A percentile compares a stretch with the other conserved stretches of the same genome.
These are phyloP conservation scores for Verticillium tricorpus DNA, from an alignment of 2,329 filamentous ascomycete species.

Conservation along the genomic window DNA sequence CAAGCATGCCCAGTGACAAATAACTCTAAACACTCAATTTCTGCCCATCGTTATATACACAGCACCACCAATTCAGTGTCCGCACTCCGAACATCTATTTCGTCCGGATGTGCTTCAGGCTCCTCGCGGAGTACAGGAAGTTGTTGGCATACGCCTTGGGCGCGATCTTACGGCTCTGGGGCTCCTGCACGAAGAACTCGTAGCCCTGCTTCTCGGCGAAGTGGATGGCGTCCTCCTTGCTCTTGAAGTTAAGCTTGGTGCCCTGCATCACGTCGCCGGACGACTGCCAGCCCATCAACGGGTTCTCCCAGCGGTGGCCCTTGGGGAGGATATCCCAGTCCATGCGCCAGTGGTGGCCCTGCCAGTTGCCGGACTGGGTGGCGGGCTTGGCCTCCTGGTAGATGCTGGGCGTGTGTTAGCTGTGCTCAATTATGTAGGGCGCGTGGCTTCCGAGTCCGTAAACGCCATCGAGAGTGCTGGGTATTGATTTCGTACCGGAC, in stretches of 20 bases:
- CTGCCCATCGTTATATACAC: slow-evolving; percentile 21
- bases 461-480: neutral
- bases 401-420: slow-evolving; percentile 59
- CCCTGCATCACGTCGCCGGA: slow-evolving; percentile 94
- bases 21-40: neutral
- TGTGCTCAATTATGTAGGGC: neutral
- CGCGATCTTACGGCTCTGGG: slow-evolving; percentile 77
- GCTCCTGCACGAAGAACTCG: slow-evolving; percentile 98
- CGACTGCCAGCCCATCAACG: slow-evolving; percentile 97
- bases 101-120: slow-evolving; percentile 81
- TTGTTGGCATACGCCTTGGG: slow-evolving; percentile 98
- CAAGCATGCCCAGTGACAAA: neutral
- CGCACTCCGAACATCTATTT: slow-evolving; percentile 50
- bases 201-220: slow-evolving; percentile 99
- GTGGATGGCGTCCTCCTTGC: slow-evolving; percentile 87
- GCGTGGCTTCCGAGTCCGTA: neutral
- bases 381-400: slow-evolving; percentile 90
- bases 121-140: slow-evolving; percentile 79
- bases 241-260: slow-evolving; percentile 83
- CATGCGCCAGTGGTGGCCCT: slow-evolving; percentile 86
- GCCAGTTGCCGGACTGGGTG: slow-evolving; percentile 90
- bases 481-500: slow-evolving; percentile 65
- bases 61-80: neutral
- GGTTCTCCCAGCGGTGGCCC: slow-evolving; percentile 97
- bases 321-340: slow-evolving; percentile 94